A percentile compares a stretch with the other conserved stretches of the same genome.
phyloP scores from a whole-genome alignment of 495 filamentous ascomycete species.

The Xylaria venustula region DNA sequence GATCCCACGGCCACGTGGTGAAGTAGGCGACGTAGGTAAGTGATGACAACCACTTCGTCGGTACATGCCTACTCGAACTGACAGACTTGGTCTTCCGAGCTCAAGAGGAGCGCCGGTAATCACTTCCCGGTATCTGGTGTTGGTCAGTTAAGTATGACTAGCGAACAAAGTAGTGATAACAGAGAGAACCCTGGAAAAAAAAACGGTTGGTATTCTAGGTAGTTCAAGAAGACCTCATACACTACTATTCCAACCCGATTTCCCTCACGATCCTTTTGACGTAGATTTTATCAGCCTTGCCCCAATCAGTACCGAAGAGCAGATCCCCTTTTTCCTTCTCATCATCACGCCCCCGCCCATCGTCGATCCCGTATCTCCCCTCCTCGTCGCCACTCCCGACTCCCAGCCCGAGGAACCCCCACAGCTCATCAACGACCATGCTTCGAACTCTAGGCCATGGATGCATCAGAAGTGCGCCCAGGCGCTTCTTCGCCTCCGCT shows the following conservation, averaged over 20 bases:
- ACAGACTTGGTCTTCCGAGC: no score
- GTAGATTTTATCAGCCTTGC: constrained; percentile 35
- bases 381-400: constrained; percentile 3
- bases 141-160: no score
- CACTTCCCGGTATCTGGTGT: no score
- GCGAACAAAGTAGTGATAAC: no score
- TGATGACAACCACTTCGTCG: no score
- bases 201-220: no score
- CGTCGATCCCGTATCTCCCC: constrained; percentile 3
- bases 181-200: no score
- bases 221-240: background rate
- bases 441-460: constrained; percentile 47
- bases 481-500: constrained; percentile 39
- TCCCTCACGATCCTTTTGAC: constrained; percentile 31
- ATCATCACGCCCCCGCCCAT: background rate
- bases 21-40: background rate
- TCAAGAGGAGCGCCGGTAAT: no score
- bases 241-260: constrained; percentile 29
- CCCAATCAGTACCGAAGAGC: constrained; percentile 42
- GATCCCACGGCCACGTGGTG: constrained; percentile 3
- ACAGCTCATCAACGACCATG: constrained; percentile 48
- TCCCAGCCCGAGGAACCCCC: constrained; percentile 29
- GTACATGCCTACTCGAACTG: no score
- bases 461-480: constrained; percentile 45
- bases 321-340: constrained; percentile 5